Evolutionary conservation across 306 rosid genomes (phyloP).

Genomic region (Canavalia ensiformis): DNA sequence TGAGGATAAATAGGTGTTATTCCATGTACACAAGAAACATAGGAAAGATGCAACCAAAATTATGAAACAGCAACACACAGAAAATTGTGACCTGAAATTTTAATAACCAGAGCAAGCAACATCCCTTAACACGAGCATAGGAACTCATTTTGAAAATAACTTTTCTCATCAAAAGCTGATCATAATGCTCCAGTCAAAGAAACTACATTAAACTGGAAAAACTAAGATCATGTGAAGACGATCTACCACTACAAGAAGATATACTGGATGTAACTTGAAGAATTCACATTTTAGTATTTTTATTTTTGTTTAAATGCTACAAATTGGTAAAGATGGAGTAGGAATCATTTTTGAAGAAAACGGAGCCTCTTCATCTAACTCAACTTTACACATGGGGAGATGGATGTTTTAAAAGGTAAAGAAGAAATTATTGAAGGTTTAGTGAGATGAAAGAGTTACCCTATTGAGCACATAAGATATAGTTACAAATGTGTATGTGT

Average conservation of each 20-base stretch:
- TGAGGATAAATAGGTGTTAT: conserved; percentile 1
- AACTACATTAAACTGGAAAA: conserved; percentile 5
- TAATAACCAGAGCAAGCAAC: neutral
- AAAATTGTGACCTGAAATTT: neutral
- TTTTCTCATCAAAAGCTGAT: neutral
- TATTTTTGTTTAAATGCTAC: neutral
- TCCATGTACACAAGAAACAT: conserved; percentile 3
- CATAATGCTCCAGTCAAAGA: neutral
- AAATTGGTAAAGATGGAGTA: neutral
- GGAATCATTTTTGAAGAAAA: neutral
- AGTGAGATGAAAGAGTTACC: conserved; percentile 18
- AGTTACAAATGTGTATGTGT: neutral
- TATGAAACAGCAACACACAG: neutral
- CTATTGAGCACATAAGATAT: neutral
- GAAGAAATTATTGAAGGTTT: neutral
- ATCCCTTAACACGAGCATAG: neutral
- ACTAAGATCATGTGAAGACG: neutral
- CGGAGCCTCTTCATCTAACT: neutral
- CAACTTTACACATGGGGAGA: conserved; percentile 13
- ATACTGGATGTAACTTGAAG: neutral
- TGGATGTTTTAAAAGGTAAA: neutral
- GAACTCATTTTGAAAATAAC: neutral
- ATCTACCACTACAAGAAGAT: neutral
- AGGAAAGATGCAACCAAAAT: conserved; percentile 12
- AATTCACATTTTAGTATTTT: neutral